A percentile compares a stretch with the other conserved stretches of the same genome.
phyloP scores from a whole-genome alignment of 2,329 filamentous ascomycete genomes.

The Sarocladiaceae sp. region DNA sequence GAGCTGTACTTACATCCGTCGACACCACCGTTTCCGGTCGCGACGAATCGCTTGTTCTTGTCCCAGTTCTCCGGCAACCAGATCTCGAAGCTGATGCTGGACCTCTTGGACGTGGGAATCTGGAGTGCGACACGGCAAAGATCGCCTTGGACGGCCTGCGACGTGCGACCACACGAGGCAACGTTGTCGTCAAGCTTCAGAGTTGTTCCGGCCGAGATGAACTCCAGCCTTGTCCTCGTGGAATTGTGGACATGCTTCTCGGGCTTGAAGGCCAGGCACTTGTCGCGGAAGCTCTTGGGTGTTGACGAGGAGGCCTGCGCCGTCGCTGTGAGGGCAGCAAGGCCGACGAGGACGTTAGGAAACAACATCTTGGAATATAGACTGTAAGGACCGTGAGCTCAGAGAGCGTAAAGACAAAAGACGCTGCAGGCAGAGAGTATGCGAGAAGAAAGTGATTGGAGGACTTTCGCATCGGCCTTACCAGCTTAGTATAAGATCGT shows the following conservation, averaged over 20 bases:
- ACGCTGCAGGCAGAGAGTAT: no score
- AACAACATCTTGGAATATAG: neutral
- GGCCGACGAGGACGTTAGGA: neutral
- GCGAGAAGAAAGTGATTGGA: no score
- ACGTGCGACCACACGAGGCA: conserved; percentile 25
- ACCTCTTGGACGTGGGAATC: conserved; percentile 29
- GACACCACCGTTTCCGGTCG: conserved; percentile 42
- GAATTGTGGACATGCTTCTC: neutral
- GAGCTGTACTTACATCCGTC: conserved; percentile 30
- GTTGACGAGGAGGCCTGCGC: neutral
- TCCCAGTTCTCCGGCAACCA: conserved; percentile 39
- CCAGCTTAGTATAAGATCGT: no score
- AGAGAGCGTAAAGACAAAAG: no score
- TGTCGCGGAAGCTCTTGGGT: neutral
- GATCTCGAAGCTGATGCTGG: conserved; percentile 32
- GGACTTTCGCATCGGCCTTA: no score
- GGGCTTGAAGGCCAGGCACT: neutral
- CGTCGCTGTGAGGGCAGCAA: neutral
- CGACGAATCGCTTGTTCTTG: conserved; percentile 34
- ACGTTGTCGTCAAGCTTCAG: conserved; percentile 29
- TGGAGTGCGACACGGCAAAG: conserved; percentile 23
- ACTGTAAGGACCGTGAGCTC: neutral
- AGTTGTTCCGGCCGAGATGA: conserved; percentile 32
- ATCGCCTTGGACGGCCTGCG: conserved; percentile 17
- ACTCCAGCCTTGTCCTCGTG: conserved; percentile 10